These are phyloP conservation scores for Neospermospora avenae DNA, from an alignment of 2,329 filamentous ascomycete species.

Conservation along the genomic window DNA sequence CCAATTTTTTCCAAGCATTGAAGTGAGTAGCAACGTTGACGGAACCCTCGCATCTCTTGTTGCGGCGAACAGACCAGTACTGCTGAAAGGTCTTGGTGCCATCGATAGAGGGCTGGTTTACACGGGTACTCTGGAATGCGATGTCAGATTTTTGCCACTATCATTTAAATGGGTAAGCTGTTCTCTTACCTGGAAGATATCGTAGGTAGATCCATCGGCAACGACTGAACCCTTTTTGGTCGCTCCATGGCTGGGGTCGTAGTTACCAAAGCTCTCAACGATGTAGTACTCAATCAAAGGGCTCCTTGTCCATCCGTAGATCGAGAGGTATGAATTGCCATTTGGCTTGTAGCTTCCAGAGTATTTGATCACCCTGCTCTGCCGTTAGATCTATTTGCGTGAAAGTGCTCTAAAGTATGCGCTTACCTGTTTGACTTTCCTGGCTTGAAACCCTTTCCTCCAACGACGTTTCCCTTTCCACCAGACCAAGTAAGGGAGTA, in stretches of 20 bases:
- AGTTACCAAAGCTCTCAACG: constrained; percentile 50
- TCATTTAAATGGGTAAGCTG: not conserved
- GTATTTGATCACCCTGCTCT: constrained; percentile 39
- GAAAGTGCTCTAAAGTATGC: not conserved
- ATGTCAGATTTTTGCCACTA: not conserved
- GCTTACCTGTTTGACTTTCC: constrained; percentile 31
- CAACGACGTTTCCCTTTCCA: constrained; percentile 45
- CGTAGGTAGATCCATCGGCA: constrained; percentile 52
- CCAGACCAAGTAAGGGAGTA: constrained; percentile 48
- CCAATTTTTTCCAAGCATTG: constrained; percentile 47
- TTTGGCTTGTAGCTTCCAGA: constrained; percentile 40
- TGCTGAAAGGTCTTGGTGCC: constrained; percentile 51
- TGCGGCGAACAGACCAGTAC: constrained; percentile 50
- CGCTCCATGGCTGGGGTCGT: constrained; percentile 47
- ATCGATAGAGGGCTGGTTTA: constrained; percentile 43
- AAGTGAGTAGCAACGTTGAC: constrained; percentile 51
- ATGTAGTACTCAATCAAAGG: constrained; percentile 45
- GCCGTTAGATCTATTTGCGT: not conserved
- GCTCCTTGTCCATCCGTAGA: constrained; percentile 53
- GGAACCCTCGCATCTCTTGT: constrained; percentile 48
- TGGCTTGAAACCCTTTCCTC: constrained; percentile 49
- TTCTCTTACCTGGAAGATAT: constrained; percentile 34
- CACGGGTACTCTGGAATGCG: constrained; percentile 33
- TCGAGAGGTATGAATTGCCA: constrained; percentile 49
- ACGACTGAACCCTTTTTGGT: constrained; percentile 49